phyloP scores from a whole-genome alignment of 2,329 filamentous ascomycete genomes.

The Alternaria arborescens region DNA sequence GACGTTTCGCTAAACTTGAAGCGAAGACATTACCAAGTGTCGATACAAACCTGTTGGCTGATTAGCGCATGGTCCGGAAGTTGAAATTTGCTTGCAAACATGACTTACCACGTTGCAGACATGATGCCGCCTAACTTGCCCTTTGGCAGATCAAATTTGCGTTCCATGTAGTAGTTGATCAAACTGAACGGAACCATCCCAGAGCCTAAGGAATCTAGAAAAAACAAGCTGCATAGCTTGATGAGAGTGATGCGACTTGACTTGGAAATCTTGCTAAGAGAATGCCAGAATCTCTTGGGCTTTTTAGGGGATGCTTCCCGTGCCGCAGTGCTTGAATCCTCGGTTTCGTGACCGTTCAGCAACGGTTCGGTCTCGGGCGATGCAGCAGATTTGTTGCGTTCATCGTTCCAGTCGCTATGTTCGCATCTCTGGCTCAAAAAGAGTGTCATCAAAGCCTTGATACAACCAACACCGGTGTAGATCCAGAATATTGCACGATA shows the following conservation, averaged over 20 bases:
- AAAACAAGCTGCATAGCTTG: constrained; percentile 72
- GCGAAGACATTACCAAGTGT: constrained; percentile 45
- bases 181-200: constrained; percentile 67
- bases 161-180: constrained; percentile 65
- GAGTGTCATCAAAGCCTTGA: constrained; percentile 52
- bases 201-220: constrained; percentile 73
- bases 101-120: constrained; percentile 53
- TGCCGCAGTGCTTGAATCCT: background rate
- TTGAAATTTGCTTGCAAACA: background rate
- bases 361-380: constrained; percentile 38
- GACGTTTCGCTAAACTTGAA: constrained; percentile 66
- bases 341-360: constrained; percentile 18
- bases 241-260: constrained; percentile 64
- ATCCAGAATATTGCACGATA: constrained; percentile 55
- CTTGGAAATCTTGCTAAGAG: constrained; percentile 65
- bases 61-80: background rate
- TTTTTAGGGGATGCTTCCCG: constrained; percentile 25
- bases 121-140: constrained; percentile 64
- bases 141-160: constrained; percentile 64
- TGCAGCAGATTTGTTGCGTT: constrained; percentile 12
- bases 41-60: constrained; percentile 38
- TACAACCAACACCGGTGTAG: constrained; percentile 53
- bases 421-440: constrained; percentile 53
- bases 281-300: constrained; percentile 28
- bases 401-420: constrained; percentile 21